Conservation (phyloP, 345 rosid species). For the Gossypium raimondii region DNA sequence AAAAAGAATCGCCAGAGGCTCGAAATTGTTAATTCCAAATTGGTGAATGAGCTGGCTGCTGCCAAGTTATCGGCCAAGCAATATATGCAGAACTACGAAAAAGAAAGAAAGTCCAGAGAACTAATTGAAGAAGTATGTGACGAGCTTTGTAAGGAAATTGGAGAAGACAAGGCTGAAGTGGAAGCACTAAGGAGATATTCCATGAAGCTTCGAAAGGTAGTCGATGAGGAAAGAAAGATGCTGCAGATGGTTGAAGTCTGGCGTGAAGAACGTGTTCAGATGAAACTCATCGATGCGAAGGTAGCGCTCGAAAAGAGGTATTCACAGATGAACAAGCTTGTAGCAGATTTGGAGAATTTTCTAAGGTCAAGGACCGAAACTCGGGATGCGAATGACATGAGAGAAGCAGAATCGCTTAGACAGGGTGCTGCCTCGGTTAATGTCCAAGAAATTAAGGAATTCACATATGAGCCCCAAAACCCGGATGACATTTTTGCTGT, state of each 20-base stretch:
- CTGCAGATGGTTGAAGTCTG: constrained; percentile 79
- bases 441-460: constrained; percentile 47
- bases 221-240: constrained; percentile 70
- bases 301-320: constrained; percentile 40
- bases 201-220: constrained; percentile 50
- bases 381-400: constrained; percentile 28
- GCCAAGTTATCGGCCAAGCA: constrained; percentile 57
- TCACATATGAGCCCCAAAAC: constrained; percentile 45
- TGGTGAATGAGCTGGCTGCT: constrained; percentile 66
- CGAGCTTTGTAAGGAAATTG: constrained; percentile 71
- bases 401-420: constrained; percentile 37
- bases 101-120: constrained; percentile 58
- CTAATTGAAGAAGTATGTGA: constrained; percentile 72
- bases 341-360: constrained; percentile 53
- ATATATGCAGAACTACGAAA: constrained; percentile 53
- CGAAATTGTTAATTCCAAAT: constrained; percentile 61
- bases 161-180: constrained; percentile 61
- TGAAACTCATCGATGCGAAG: constrained; percentile 77
- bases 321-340: constrained; percentile 43
- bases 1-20: constrained; percentile 55
- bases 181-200: constrained; percentile 54
- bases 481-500: constrained; percentile 54
- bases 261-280: constrained; percentile 86
- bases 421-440: constrained; percentile 43
- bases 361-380: constrained; percentile 30